phyloP scores from a whole-genome alignment of 164 flowering plant species.

The Macadamia tetraphylla region DNA sequence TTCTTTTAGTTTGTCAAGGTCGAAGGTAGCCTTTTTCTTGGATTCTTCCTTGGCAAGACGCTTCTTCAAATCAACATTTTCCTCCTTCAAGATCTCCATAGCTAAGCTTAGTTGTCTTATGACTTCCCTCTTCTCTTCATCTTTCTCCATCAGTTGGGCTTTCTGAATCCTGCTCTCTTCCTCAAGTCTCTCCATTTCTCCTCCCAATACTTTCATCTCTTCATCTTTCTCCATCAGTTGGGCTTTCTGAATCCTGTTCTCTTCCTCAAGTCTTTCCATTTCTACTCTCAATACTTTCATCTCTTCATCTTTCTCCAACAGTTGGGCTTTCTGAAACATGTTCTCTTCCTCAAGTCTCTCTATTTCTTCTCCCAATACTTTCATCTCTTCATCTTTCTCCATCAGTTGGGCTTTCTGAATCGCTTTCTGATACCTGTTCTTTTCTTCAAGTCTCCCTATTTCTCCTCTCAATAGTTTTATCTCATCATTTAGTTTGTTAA shows the following conservation, averaged over 20 bases:
- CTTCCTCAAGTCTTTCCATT: conserved; percentile 45
- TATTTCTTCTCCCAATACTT: too few relatives aligned
- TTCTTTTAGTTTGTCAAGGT: conserved; percentile 33
- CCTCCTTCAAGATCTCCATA: conserved; percentile 57
- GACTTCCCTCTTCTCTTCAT: conserved; percentile 86
- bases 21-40: conserved; percentile 32
- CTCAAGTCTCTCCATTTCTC: conserved; percentile 48
- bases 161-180: conserved; percentile 49
- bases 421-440: too few relatives aligned
- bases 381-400: too few relatives aligned
- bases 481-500: conserved; percentile 1
- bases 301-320: too few relatives aligned
- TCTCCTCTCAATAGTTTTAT: too few relatives aligned
- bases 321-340: too few relatives aligned
- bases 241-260: conserved; percentile 43
- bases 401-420: too few relatives aligned
- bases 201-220: conserved; percentile 14
- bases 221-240: conserved; percentile 48
- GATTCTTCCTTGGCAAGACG: conserved; percentile 14
- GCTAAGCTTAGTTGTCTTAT: conserved; percentile 74
- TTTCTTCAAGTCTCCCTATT: too few relatives aligned
- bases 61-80: conserved; percentile 44
- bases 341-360: too few relatives aligned
- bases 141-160: conserved; percentile 49
- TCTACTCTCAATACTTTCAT: conserved; percentile 33